Evolutionary conservation across 805 yeast species (phyloP), one percentile per base, ranked within the genome.

Genomic region (Ogataea degrootiae): DNA sequence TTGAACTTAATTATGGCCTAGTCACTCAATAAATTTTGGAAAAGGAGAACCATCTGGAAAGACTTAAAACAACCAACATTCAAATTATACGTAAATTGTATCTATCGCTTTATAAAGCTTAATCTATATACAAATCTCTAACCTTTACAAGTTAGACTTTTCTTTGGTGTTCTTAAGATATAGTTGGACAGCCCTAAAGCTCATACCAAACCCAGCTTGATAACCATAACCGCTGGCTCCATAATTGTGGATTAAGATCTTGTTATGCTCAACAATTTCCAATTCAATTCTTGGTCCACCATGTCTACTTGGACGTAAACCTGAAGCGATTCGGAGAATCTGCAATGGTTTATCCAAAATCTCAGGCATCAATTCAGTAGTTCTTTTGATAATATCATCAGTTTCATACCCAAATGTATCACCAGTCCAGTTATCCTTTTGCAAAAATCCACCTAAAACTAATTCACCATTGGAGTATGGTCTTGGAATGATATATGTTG

Each of bases 221-320:
- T 79, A 82, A 3, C 86, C 86, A 51, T 80, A 78, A 0, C 86
- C 87, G 48, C 79, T 66, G 12, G 84, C 82, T 39, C 94, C 94
- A 56, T 84, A 83, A 63, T 84, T 82, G 60, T 87, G 95, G 21
- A 87, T 71, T 16, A 83, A 58, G 1, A 71, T 47, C 45, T 70
- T 68, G 2, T 74, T 78, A 21, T 66, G 69, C 11, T 64, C 68
- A 14, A 68, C 65, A 4, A 46, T 49, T 55, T 83, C 85, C 39
- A 65, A 62, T 59, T 85, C 94, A 39, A 87, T 77, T 44, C 95
- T 71, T 6, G 77, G 81, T 5, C 95, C 95, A 14, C 91, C 94
- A 37, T 77, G 73, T 59, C 95, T 75, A 36, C 83, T 72, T 6
- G 96, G 96, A 53, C 96, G 75, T 40, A 85, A 70, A 0, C 95